Percentiles rank a stretch among this genome's conserved stretches.
These are phyloP conservation scores for Globisporangium alternatum DNA, from an alignment of 352 stramenopile species.

Conservation along the genomic window DNA sequence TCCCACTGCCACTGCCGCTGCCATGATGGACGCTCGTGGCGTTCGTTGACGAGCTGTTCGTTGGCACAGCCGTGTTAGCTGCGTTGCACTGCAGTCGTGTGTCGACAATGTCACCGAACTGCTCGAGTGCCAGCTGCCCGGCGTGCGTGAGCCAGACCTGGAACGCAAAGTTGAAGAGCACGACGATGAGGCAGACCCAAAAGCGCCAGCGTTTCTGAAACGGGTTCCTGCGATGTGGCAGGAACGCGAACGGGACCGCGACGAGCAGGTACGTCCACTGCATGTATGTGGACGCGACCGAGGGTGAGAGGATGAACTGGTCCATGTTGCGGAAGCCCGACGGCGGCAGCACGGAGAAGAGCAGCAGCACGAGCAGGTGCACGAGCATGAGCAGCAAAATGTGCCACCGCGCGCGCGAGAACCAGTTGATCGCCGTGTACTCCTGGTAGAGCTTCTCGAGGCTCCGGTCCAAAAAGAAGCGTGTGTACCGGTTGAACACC, in stretches of 20 bases:
- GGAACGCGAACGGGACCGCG: slow-evolving; percentile 69
- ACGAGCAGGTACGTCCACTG: slow-evolving; percentile 74
- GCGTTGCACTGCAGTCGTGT: slow-evolving; percentile 35
- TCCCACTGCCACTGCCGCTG: slow-evolving; percentile 5
- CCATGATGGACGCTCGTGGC: neutral
- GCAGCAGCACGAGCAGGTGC: slow-evolving; percentile 61
- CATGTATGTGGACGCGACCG: slow-evolving; percentile 38
- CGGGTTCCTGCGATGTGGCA: slow-evolving; percentile 62
- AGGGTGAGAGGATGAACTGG: slow-evolving; percentile 59
- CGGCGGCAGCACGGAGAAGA: slow-evolving; percentile 60
- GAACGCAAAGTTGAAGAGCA: slow-evolving; percentile 74
- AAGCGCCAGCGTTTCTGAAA: slow-evolving; percentile 74
- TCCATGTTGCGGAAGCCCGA: slow-evolving; percentile 65
- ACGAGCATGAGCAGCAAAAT: slow-evolving; percentile 69
- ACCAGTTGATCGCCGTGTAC: slow-evolving; percentile 85
- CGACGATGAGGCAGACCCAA: slow-evolving; percentile 74
- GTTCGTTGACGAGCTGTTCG: slow-evolving; percentile 4
- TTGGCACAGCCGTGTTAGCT: slow-evolving; percentile 14
- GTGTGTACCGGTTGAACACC: slow-evolving; percentile 78
- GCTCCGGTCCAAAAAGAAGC: slow-evolving; percentile 73
- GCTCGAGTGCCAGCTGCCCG: slow-evolving; percentile 46
- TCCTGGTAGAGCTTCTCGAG: slow-evolving; percentile 82
- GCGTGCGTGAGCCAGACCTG: slow-evolving; percentile 71
- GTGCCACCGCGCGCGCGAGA: slow-evolving; percentile 67
- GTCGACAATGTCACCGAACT: slow-evolving; percentile 40